Evolutionary conservation across 257 asterid genomes (phyloP).

Genomic region (Jacaranda mimosifolia): DNA sequence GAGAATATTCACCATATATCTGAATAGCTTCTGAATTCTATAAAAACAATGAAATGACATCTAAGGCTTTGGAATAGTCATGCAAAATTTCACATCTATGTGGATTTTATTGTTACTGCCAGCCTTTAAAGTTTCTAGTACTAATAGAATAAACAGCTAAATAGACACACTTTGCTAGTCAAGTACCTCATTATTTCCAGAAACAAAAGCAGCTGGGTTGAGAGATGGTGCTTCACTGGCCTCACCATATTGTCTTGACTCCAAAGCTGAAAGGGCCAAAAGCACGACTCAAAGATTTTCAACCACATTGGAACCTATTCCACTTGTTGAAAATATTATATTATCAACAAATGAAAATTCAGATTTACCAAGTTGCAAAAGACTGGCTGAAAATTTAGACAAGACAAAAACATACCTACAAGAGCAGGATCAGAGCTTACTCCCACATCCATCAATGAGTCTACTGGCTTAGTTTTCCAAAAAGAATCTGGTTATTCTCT

Average conservation of each 20-base stretch:
- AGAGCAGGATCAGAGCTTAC: conserved; percentile 48
- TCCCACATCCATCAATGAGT: conserved; percentile 48
- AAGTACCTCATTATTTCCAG: conserved; percentile 58
- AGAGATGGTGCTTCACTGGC: conserved; percentile 42
- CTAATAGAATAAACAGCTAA: conserved; percentile 27
- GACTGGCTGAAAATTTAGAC: conserved; percentile 13
- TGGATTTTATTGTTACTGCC: neutral
- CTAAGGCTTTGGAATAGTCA: conserved; percentile 24
- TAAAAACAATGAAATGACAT: neutral
- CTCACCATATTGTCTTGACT: conserved; percentile 49
- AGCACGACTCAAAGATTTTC: conserved; percentile 22
- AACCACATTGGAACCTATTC: conserved; percentile 5
- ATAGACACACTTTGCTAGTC: neutral
- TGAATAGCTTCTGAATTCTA: conserved; percentile 53
- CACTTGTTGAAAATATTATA: neutral
- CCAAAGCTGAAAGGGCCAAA: conserved; percentile 52
- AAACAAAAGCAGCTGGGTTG: conserved; percentile 41
- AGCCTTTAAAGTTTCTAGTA: conserved; percentile 7
- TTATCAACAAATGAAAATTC: conserved; percentile 5
- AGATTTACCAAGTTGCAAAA: conserved; percentile 6
- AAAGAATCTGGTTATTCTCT: conserved; percentile 44
- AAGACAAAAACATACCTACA: conserved; percentile 50
- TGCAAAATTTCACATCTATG: neutral
- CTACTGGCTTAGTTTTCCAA: conserved; percentile 35
- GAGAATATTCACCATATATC: conserved; percentile 50